phyloP scores from a whole-genome alignment of 2,329 filamentous ascomycete species.

The Arthrobotrys pseudoclavata region DNA sequence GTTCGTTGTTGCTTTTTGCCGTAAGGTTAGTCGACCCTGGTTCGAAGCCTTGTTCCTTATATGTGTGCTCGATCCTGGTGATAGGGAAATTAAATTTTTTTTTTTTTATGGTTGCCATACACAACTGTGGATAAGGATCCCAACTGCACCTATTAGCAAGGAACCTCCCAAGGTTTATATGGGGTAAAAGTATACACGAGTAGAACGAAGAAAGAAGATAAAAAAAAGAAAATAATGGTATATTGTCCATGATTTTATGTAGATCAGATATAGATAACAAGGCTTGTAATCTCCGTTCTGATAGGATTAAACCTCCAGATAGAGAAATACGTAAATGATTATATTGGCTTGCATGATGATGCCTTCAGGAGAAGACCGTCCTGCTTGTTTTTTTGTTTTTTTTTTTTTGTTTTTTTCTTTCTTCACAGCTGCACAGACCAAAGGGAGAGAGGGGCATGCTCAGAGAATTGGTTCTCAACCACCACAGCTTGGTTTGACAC shows the following conservation, averaged over 20 bases:
- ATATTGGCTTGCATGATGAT: slow-evolving; percentile 42
- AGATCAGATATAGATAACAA: slow-evolving; percentile 59
- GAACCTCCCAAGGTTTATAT: slow-evolving; percentile 19
- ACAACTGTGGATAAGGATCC: slow-evolving; percentile 41
- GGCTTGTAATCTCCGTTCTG: slow-evolving; percentile 51
- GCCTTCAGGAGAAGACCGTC: slow-evolving; percentile 6
- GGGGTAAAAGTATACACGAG: slow-evolving; percentile 5
- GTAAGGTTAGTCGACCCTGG: slow-evolving; percentile 60
- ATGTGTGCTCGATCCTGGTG: slow-evolving; percentile 56
- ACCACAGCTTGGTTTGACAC: slow-evolving; percentile 11
- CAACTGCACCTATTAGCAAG: slow-evolving; percentile 18
- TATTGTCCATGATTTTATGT: slow-evolving; percentile 25
- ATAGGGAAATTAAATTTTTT: slow-evolving; percentile 43
- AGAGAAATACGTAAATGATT: slow-evolving; percentile 52
- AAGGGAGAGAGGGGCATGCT: slow-evolving; percentile 44
- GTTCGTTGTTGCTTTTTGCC: slow-evolving; percentile 60
- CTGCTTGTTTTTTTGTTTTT: not conserved
- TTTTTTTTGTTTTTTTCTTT: slow-evolving; percentile 1
- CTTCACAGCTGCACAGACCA: slow-evolving; percentile 19
- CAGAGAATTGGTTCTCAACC: slow-evolving; percentile 33
- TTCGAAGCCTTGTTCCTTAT: slow-evolving; percentile 56
- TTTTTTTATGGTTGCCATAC: slow-evolving; percentile 10
- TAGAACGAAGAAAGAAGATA: slow-evolving; percentile 12
- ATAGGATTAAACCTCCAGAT: slow-evolving; percentile 37
- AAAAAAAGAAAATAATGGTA: slow-evolving; percentile 29